Base-by-base conservation (phyloP, 345 rosid species). In the Lumnitzera littorea region DNA sequence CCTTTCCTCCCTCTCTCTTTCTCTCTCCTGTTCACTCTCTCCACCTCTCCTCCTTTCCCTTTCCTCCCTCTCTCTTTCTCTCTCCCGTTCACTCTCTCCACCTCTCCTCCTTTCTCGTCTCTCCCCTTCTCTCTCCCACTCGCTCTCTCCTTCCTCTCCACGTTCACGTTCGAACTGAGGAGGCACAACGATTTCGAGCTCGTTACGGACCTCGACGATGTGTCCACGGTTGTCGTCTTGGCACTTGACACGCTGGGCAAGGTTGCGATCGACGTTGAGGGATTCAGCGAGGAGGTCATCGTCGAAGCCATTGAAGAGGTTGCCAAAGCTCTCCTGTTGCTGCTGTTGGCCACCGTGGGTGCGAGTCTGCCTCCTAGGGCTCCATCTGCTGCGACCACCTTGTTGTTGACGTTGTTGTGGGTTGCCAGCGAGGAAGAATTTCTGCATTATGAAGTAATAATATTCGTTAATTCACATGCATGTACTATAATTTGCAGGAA, bases 341-440 rank as follows among this genome's bases (percentile, higher is more conserved):
- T 14, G 20, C 20, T 20, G 20, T 20, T 20, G 20, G 20, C 20
- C 20, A 20, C 20, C 20, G 20, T 20, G 20, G 20, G 20, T 20
- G 20, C 20, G 20, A 20, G 20, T 20, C 20, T 20, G 20, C 20
- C 20, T 20, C 20, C 20, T 20, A 20, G 20, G 20, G 20, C 20
- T 20, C 20, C 20, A 20, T 20, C 20, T 20, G 20, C 20, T 20
- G 20, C 20, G 20, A 20, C 20, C 20, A 20, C 20, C 20, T 20
- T 20, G 20, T 20, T 20, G 20, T 20, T 20, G 36, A 2, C 3
- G 24, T 56, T 43, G 58, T 65, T 63, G 76, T 11, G 84, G 84
- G 74, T 66, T 81, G 6, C 86, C 81, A 20, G 76, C 84, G 4
- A 78, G 63, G 79, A 70, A 78, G 74, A 81, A 84, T 60, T 70